Evolutionary conservation across 148 eudicot species (phyloP).

Genomic region (Rhododendron simsii): DNA sequence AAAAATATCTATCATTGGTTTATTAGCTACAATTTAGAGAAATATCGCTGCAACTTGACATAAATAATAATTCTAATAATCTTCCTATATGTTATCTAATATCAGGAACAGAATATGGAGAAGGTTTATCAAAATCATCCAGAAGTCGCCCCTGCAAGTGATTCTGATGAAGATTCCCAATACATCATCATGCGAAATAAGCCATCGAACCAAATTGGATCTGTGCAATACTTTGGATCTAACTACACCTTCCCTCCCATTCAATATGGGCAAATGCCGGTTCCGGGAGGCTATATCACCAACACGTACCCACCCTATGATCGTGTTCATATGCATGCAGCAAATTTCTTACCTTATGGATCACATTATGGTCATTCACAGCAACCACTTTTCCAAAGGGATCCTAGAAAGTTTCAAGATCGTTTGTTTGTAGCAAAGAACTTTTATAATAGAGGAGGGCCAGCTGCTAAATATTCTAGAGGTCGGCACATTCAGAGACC

Average conservation of each 20-base stretch:
- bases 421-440: background rate
- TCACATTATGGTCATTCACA: background rate
- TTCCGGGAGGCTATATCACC: background rate
- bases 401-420: constrained; percentile 1
- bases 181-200: background rate
- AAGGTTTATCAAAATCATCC: background rate
- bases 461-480: background rate
- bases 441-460: background rate
- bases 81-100: background rate
- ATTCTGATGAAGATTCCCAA: background rate
- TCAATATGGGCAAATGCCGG: background rate
- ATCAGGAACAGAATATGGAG: background rate
- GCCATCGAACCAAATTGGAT: background rate
- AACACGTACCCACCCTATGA: background rate
- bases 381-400: background rate
- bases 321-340: background rate
- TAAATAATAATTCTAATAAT: background rate
- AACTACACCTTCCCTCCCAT: background rate
- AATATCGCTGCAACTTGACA: no score
- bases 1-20: background rate
- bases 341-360: background rate
- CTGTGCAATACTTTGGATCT: background rate
- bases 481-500: background rate
- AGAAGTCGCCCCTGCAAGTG: background rate
- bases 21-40: background rate